Percentiles rank a stretch among this genome's conserved stretches.
Evolutionary conservation across 1,139 yeast species (phyloP).

Genomic region (Suhomyces anneliseae): DNA sequence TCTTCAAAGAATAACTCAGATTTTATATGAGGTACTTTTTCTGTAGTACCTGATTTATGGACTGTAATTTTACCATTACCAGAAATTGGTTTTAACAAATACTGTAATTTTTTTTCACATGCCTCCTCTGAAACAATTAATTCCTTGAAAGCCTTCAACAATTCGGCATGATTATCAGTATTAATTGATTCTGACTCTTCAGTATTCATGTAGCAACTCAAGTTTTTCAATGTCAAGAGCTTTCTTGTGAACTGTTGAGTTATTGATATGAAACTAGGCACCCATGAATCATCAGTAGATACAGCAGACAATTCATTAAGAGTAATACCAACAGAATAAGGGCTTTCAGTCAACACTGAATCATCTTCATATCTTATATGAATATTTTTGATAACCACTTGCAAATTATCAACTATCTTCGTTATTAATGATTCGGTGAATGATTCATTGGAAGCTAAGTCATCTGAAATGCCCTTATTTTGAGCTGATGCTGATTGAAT

Average conservation of each 20-base stretch:
- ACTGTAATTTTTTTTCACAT: conserved; percentile 47
- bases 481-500: conserved; percentile 47
- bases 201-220: conserved; percentile 87
- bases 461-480: conserved; percentile 41
- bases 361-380: conserved; percentile 91
- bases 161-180: conserved; percentile 42
- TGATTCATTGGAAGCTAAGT: conserved; percentile 58
- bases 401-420: conserved; percentile 89
- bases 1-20: conserved; percentile 83
- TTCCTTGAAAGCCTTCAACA: conserved; percentile 43
- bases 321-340: conserved; percentile 82
- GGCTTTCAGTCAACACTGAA: conserved; percentile 61
- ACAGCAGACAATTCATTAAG: conserved; percentile 87
- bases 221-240: conserved; percentile 68
- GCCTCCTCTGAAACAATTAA: conserved; percentile 26
- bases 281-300: conserved; percentile 84
- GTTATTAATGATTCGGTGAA: conserved; percentile 87
- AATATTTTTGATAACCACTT: conserved; percentile 87
- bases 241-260: conserved; percentile 72
- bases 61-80: conserved; percentile 84
- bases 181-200: conserved; percentile 55
- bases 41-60: conserved; percentile 75
- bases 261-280: conserved; percentile 78
- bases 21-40: conserved; percentile 66
- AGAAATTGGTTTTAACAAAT: conserved; percentile 80